phyloP scores from a whole-genome alignment of 2,329 filamentous ascomycete genomes.

The Monosporascus sp. region DNA sequence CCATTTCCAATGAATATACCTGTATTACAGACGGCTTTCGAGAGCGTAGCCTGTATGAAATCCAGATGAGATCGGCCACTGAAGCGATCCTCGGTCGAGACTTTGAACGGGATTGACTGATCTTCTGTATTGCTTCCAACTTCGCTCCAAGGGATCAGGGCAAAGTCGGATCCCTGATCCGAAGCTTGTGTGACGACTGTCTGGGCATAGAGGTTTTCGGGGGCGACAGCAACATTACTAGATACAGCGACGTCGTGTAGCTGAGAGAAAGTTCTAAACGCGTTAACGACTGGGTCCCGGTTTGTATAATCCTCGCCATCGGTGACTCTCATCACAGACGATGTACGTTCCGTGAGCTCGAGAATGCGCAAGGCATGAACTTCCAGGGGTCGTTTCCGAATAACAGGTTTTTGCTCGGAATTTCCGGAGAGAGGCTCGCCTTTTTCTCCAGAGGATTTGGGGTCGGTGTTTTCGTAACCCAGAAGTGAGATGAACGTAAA shows the following conservation, averaged over 20 bases:
- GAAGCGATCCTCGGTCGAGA: constrained; percentile 54
- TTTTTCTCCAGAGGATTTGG: constrained; percentile 10
- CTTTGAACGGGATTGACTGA: constrained; percentile 35
- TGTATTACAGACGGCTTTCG: constrained; percentile 59
- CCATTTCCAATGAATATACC: constrained; percentile 75
- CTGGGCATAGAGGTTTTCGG: constrained; percentile 72
- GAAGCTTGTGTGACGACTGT: constrained; percentile 67
- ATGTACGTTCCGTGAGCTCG: constrained; percentile 86
- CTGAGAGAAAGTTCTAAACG: constrained; percentile 82
- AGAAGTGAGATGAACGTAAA: constrained; percentile 80
- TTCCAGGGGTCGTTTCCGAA: constrained; percentile 50
- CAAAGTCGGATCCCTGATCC: constrained; percentile 65
- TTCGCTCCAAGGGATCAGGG: constrained; percentile 88
- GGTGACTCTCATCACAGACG: constrained; percentile 90
- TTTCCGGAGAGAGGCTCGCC: constrained; percentile 19
- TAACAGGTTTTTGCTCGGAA: constrained; percentile 14
- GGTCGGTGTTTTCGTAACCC: constrained; percentile 41
- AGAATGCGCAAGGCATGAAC: constrained; percentile 82
- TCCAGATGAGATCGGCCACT: constrained; percentile 59
- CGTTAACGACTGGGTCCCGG: constrained; percentile 82
- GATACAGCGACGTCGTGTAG: constrained; percentile 79
- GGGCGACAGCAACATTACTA: constrained; percentile 74
- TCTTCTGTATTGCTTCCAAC: constrained; percentile 70
- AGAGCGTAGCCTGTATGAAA: constrained; percentile 68
- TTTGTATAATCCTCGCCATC: constrained; percentile 70